Conservation (phyloP, 106 monocot species). For the Vanilla planifolia region DNA sequence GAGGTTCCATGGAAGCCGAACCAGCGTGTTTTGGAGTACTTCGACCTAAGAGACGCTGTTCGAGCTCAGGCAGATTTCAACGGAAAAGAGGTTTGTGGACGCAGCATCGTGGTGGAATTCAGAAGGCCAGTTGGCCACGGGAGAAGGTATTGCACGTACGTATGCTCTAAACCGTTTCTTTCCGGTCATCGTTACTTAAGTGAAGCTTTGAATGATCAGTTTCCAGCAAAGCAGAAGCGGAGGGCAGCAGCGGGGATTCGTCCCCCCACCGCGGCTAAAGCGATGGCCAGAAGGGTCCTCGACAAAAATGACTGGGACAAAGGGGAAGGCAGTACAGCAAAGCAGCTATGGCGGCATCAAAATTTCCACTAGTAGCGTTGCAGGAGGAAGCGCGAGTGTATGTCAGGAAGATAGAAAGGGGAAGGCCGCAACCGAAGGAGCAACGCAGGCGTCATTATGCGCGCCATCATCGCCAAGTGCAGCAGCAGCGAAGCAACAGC, state of each 20-base stretch:
- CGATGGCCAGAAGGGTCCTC: too few species aligned
- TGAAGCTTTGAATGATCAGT: not conserved
- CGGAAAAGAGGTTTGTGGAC: constrained; percentile 51
- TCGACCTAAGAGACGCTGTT: constrained; percentile 78
- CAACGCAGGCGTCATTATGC: not conserved
- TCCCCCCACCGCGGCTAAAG: constrained; percentile 33
- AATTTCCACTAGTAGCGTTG: constrained; percentile 3
- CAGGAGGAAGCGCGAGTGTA: not conserved
- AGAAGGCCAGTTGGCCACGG: constrained; percentile 16
- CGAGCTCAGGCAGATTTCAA: constrained; percentile 56
- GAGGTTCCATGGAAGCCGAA: constrained; percentile 44
- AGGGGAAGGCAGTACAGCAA: not conserved
- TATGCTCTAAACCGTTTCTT: too few species aligned
- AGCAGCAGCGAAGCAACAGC: constrained; percentile 27
- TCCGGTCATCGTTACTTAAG: too few species aligned
- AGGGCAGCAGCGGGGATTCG: constrained; percentile 5
- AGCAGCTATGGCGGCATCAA: not conserved
- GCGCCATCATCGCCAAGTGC: constrained; percentile 13
- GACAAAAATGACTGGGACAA: not conserved
- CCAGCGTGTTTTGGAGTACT: constrained; percentile 81
- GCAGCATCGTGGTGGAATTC: constrained; percentile 50
- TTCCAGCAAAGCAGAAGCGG: not conserved
- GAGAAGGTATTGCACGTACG: not conserved
- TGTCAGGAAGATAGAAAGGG: constrained; percentile 2
- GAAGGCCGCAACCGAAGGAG: constrained; percentile 3